Conservation (phyloP, 2,329 filamentous ascomycete species). For the Metarhizium album region DNA sequence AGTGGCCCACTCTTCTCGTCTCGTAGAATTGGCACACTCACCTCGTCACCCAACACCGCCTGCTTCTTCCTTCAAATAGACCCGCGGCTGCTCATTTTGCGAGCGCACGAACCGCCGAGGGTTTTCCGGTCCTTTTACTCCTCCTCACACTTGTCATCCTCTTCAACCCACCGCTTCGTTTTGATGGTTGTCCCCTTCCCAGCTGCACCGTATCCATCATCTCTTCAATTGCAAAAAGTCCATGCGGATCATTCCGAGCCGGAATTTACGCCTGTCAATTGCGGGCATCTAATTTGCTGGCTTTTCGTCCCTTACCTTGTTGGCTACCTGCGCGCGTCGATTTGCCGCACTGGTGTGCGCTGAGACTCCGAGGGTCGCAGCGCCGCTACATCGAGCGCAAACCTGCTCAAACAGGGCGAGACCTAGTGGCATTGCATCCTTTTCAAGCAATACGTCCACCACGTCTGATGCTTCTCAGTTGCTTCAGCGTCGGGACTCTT, state of each 20-base stretch:
- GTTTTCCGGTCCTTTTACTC: background rate
- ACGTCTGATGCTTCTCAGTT: background rate
- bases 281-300: background rate
- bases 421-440: background rate
- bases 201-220: no score
- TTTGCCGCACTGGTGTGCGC: background rate
- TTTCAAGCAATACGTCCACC: background rate
- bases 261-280: background rate
- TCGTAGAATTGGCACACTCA: conserved; percentile 19
- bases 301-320: background rate
- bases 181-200: background rate
- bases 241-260: background rate
- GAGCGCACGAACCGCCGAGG: background rate
- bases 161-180: background rate
- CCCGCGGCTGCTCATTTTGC: conserved; percentile 4
- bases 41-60: conserved; percentile 10
- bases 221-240: no score
- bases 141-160: background rate
- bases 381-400: background rate
- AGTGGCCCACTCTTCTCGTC: conserved; percentile 18
- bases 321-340: background rate
- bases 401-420: background rate
- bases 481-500: background rate
- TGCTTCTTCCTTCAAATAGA: conserved; percentile 6
- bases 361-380: conserved; percentile 1